Evolutionary conservation across 495 filamentous ascomycete species (phyloP), one percentile per base, ranked within the genome.

Genomic region (Penicillium pancosmium): DNA sequence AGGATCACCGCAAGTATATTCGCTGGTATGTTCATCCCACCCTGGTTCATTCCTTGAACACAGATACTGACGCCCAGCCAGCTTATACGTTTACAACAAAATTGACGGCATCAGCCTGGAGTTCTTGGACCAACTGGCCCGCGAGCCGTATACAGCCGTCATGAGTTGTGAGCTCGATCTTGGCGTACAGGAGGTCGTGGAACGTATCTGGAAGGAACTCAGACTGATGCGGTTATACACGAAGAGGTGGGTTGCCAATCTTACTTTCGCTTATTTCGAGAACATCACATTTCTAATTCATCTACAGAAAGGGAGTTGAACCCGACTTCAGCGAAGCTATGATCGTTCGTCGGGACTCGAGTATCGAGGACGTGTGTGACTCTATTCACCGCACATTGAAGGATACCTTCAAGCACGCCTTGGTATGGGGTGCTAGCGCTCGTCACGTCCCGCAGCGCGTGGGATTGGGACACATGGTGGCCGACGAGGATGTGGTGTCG

Each of bases 71-170:
- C 18, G 47, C 27, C 43, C 25, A 4, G 27, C 27, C 54, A 96
- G 92, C 68, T 83, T 99, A 23, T 99, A 99, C 77, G 95, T 97
- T 31, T 99, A 99, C 85, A 99, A 99, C 89, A 99, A 99, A 76
- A 96, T 99, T 79, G 95, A 99, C 80, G 88, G 86, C 72, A 88
- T 99, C 64, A 92, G 90, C 25, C 82, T 99, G 59, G 91, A 97
- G 64, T 95, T 93, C 78, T 84, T 99, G 16, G 90, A 99, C 75
- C 84, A 88, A 65, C 80, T 99, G 4, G 95, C 95, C 11, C 88
- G 91, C 54, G 95, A 99, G 72, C 90, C 91, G 4, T 82, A 97
- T 74, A 98, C 95, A 4, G 90, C 86, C 7, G 94, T 99, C 60
- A 99, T 99, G 95, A 91, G 86, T 70, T 99, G 95, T 75, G 95